A percentile compares a stretch with the other conserved stretches of the same genome.
Conservation (phyloP, 2,329 filamentous ascomycete genomes). For the Colletotrichum chlorophyti region DNA sequence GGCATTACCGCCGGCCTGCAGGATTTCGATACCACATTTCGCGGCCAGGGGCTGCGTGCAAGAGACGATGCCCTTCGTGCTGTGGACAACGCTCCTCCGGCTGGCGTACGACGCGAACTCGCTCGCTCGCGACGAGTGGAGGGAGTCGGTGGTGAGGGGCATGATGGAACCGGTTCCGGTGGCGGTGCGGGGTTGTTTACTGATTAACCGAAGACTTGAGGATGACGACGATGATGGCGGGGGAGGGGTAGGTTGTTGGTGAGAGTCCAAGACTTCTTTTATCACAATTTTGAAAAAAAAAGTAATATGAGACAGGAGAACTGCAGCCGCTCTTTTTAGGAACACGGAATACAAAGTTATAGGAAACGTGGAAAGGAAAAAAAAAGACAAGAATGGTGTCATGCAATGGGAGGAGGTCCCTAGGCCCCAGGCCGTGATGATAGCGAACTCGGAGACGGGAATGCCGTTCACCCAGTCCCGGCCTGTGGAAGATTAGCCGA, state of each 20-base stretch:
- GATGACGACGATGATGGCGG: background rate
- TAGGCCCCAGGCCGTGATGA: too few species aligned
- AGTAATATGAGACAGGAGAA: too few species aligned
- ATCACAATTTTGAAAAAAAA: too few species aligned
- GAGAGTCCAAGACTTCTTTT: too few species aligned
- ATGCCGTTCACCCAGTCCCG: too few species aligned
- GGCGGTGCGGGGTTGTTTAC: slow-evolving; percentile 21
- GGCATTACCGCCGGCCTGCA: slow-evolving; percentile 91
- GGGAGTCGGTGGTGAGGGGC: slow-evolving; percentile 54
- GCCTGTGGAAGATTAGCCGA: too few species aligned
- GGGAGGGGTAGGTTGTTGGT: background rate
- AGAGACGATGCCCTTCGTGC: slow-evolving; percentile 88
- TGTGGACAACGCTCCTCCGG: slow-evolving; percentile 90
- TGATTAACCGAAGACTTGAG: background rate
- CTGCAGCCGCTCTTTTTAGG: too few species aligned
- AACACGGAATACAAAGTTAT: too few species aligned
- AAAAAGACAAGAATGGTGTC: too few species aligned
- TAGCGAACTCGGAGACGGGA: too few species aligned
- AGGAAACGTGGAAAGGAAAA: too few species aligned
- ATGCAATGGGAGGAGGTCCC: too few species aligned
- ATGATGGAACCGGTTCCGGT: slow-evolving; percentile 39
- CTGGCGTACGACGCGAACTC: slow-evolving; percentile 74
- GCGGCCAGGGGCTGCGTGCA: slow-evolving; percentile 90
- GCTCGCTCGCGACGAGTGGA: slow-evolving; percentile 52
- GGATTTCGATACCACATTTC: slow-evolving; percentile 82